Evolutionary conservation across 2,329 filamentous ascomycete genomes (phyloP), one percentile per base, ranked within the genome.

Genomic region (Monilinia laxa): DNA sequence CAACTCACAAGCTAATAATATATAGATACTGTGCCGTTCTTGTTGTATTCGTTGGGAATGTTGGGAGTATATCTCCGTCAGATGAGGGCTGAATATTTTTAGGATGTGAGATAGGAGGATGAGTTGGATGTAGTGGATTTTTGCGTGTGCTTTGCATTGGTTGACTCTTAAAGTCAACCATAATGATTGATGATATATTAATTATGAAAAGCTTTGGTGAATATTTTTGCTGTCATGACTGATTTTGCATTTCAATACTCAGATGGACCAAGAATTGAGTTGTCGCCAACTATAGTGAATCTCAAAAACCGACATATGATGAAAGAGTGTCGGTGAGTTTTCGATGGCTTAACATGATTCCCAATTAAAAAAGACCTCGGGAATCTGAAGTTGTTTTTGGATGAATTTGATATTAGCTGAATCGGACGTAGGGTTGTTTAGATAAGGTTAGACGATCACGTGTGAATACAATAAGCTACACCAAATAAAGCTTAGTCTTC

Each of bases 11-110:
- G 11, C 51, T 64, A 23, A 68, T 35, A 11, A 47, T 20, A 6
- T 45, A 11, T n/a, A 73, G 71, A 25, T 73, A 73, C 53, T 71
- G 70, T 58, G 71, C 70, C n/a, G 68, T 72, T 9, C 66, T 73
- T 25, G 69, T 71, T 12, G 70, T 71, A 0, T 71, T 72, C 42
- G 57, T 73, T 12, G 63, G 62, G 9, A 69, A 69, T 54, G 40
- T 71, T 47, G 62, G 31, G 11, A 56, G 4, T 16, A n/a, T 52
- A 40, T 65, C 62, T 35, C 53, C 62, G 31, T 23, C n/a, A 62
- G 45, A 28, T 54, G 28, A 18, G n/a, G 9, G 18, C 9, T 28
- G 10, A n/a, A 54, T 54, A 5, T 9, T 11, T 3, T 35, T 9
- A 35, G 31, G 31, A 6, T 35, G 31, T 35, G 7, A 35, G 31